Percentiles rank a stretch among this genome's conserved stretches.
Conservation (phyloP, 148 eudicot genomes). For the Amaranthus hypochondriacus region DNA sequence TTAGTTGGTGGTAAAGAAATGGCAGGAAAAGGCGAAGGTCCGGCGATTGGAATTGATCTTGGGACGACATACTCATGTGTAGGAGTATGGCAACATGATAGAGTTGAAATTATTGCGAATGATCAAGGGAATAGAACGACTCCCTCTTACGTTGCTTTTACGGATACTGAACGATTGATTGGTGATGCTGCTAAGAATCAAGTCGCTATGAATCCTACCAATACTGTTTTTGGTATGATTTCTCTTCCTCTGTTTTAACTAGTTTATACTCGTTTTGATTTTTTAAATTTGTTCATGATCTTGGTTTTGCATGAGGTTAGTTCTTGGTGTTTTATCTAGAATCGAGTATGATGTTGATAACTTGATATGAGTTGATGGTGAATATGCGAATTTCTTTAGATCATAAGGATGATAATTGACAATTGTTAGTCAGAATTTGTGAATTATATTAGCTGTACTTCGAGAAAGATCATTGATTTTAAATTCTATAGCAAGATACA, state of each 20-base stretch:
- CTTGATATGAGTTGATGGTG: no score
- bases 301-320: conserved; percentile 8
- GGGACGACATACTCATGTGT: conserved; percentile 53
- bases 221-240: conserved; percentile 44
- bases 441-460: no score
- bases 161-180: conserved; percentile 44
- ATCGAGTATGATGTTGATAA: no score
- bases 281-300: neutral
- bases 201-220: conserved; percentile 49
- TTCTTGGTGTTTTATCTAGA: neutral
- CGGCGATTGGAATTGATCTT: conserved; percentile 49
- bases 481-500: no score
- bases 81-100: conserved; percentile 53
- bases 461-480: no score
- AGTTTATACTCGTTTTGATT: neutral
- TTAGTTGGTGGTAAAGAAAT: neutral
- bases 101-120: conserved; percentile 50
- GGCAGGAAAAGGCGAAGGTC: conserved; percentile 51
- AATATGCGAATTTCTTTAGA: no score
- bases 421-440: no score
- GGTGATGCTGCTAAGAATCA: conserved; percentile 58
- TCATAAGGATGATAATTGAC: no score
- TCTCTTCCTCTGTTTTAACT: neutral
- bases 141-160: conserved; percentile 50
- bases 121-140: conserved; percentile 53